Base-by-base conservation (phyloP, 1,139 yeast genomes). In the Fermentozyma sake region DNA sequence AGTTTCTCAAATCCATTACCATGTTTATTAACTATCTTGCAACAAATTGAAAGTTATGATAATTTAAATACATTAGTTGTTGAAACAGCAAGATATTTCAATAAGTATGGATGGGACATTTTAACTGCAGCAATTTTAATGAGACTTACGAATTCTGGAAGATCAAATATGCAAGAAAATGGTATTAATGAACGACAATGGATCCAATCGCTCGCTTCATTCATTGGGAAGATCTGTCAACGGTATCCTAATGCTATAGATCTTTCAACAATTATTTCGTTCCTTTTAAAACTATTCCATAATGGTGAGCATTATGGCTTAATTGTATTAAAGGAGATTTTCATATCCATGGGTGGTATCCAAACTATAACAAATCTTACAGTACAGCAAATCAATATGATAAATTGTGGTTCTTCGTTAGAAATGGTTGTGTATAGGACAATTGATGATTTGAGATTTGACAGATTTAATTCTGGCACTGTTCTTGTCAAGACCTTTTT, bases 41-140 rank as follows among this genome's bases (percentile, higher is more conserved):
- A 72, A 31, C 89, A 80, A 45, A 78, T 91, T 35, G 98, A 93
- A 52, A 86, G 95, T 59, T 93, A 91, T 48, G 96, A 84, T 48
- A 91, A 87, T 48, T 72, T 87, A 39, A 85, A 79, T 30, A 78
- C 75, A 24, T 63, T 87, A 32, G 79, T 91, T 8, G 89, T 86
- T 7, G 83, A 81, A 31, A 77, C 95, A 3, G 89, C 96, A 0
- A 64, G 79, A 25, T 82, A 78, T 44, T 85, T 87, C 50, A 82
- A 81, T 31, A 70, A 63, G 6, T 79, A 82, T 47, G 91, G 89
- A 0, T 87, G 95, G 89, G 97, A 89, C 50, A 83, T 78, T 2
- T 58, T 89, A 22, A 80, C 91, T 2, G 78, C 75, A 41, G 89
- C 84, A 1, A 59, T 89, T 6, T 60, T 87, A 50, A 70, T 77